These are phyloP conservation scores for Psilocybe mexicana DNA, from an alignment of 1,284 basidiomycete genomes.

Conservation along the genomic window DNA sequence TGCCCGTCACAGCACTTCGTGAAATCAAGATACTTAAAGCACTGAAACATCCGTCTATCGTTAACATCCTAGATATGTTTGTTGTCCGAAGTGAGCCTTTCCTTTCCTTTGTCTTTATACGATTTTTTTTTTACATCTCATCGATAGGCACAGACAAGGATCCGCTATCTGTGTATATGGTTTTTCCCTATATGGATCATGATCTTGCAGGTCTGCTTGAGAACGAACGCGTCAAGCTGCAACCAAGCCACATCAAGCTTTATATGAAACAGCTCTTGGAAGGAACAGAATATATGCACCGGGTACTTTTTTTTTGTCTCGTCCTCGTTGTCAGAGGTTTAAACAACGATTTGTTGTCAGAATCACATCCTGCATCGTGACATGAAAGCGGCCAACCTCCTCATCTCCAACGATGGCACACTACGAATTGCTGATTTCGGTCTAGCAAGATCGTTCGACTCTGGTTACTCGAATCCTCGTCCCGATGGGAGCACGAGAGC, in stretches of 20 bases:
- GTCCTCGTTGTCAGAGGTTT: not conserved
- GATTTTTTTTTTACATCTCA: slow-evolving; percentile 3
- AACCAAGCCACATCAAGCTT: slow-evolving; percentile 87
- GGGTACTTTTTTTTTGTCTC: slow-evolving; percentile 44
- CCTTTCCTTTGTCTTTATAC: slow-evolving; percentile 2
- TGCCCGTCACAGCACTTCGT: slow-evolving; percentile 95
- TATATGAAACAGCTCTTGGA: slow-evolving; percentile 96
- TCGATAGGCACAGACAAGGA: slow-evolving; percentile 59
- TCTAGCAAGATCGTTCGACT: slow-evolving; percentile 80
- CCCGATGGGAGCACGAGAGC: slow-evolving; percentile 38
- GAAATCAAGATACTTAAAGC: slow-evolving; percentile 98
- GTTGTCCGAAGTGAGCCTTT: slow-evolving; percentile 64
- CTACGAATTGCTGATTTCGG: slow-evolving; percentile 97
- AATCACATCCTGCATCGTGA: slow-evolving; percentile 97
- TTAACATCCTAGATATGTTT: slow-evolving; percentile 93
- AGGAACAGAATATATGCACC: slow-evolving; percentile 94
- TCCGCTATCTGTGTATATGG: slow-evolving; percentile 92
- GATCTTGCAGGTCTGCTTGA: slow-evolving; percentile 94
- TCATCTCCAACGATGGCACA: slow-evolving; percentile 85
- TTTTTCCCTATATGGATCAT: slow-evolving; percentile 99
- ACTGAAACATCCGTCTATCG: slow-evolving; percentile 83
- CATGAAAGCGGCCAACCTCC: slow-evolving; percentile 97
- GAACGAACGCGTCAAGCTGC: slow-evolving; percentile 82
- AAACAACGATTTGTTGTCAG: slow-evolving; percentile 41
- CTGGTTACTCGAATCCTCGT: slow-evolving; percentile 43